Evolutionary conservation across 2,329 filamentous ascomycete genomes (phyloP).

Genomic region (Sporothrix pallida): DNA sequence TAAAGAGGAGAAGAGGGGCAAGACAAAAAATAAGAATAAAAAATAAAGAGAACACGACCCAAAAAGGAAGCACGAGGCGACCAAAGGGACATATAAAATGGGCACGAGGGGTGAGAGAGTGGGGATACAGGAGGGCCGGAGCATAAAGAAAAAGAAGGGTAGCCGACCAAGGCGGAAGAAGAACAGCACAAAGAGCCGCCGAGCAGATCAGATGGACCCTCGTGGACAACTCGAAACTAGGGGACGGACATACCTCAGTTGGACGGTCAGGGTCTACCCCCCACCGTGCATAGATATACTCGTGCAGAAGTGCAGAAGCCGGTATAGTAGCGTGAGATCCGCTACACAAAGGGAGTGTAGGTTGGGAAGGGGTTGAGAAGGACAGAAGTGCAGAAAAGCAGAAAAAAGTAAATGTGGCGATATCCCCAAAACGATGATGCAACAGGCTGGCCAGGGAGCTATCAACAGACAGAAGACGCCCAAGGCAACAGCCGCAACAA

Average conservation of each 20-base stretch:
- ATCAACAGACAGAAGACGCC: not conserved
- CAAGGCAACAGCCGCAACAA: constrained; percentile 26
- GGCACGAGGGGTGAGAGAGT: constrained; percentile 17
- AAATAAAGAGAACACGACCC: not conserved
- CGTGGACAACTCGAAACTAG: not conserved
- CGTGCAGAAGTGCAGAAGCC: constrained; percentile 12
- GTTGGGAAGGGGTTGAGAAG: not conserved
- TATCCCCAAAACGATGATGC: constrained; percentile 19
- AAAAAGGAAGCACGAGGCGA: constrained; percentile 3
- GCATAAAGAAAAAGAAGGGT: not conserved
- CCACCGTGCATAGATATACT: constrained; percentile 26
- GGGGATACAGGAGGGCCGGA: constrained; percentile 12
- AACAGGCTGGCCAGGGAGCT: constrained; percentile 24
- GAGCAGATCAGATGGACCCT: constrained; percentile 20
- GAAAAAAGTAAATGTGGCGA: constrained; percentile 26
- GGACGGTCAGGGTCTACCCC: constrained; percentile 18
- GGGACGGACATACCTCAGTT: constrained; percentile 20
- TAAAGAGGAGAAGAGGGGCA: not conserved
- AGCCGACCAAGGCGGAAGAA: not conserved
- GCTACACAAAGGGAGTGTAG: constrained; percentile 4
- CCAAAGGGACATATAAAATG: constrained; percentile 10
- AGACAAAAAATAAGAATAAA: not conserved
- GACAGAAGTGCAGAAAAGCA: constrained; percentile 8
- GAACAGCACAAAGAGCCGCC: not conserved
- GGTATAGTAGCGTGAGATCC: constrained; percentile 4